Evolutionary conservation across 2,329 filamentous ascomycete genomes (phyloP).

Genomic region (Aureobasidium lini): DNA sequence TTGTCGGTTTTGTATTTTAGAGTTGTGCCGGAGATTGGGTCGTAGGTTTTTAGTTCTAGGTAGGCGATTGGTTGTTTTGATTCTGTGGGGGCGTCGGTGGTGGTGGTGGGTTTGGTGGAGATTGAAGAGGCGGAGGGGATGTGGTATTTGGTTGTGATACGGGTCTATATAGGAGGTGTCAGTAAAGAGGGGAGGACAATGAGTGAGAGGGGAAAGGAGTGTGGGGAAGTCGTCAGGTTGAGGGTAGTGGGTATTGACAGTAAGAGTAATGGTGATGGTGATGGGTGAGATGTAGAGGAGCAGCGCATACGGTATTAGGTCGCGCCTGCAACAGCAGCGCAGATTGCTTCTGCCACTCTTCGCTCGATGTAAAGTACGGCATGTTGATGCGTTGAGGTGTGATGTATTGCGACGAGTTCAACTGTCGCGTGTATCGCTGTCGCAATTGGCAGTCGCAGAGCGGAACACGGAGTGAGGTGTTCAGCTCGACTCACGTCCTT

Average conservation of each 20-base stretch:
- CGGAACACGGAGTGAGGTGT: too few relatives aligned
- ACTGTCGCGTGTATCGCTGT: background rate
- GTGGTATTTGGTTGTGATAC: constrained; percentile 88
- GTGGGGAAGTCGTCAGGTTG: too few relatives aligned
- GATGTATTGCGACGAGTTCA: background rate
- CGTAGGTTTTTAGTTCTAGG: constrained; percentile 82
- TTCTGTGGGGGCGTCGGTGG: background rate
- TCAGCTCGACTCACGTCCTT: background rate
- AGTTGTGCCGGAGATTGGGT: constrained; percentile 70
- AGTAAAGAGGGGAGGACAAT: background rate
- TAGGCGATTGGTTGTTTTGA: constrained; percentile 54
- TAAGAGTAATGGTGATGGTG: background rate
- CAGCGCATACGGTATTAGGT: constrained; percentile 63
- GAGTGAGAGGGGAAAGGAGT: background rate
- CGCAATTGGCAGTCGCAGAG: background rate
- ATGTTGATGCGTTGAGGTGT: constrained; percentile 39
- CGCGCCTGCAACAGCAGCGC: constrained; percentile 76
- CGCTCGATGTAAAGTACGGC: constrained; percentile 72
- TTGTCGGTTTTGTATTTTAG: constrained; percentile 91
- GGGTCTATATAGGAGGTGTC: constrained; percentile 51
- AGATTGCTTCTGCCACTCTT: constrained; percentile 89
- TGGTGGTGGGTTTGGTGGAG: constrained; percentile 18
- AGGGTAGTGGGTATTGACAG: too few relatives aligned
- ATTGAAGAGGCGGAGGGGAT: constrained; percentile 38
- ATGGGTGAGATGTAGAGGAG: background rate